Percentiles rank a stretch among this genome's conserved stretches.
Conservation (phyloP, 306 rosid genomes). For the Vigna hirtella region DNA sequence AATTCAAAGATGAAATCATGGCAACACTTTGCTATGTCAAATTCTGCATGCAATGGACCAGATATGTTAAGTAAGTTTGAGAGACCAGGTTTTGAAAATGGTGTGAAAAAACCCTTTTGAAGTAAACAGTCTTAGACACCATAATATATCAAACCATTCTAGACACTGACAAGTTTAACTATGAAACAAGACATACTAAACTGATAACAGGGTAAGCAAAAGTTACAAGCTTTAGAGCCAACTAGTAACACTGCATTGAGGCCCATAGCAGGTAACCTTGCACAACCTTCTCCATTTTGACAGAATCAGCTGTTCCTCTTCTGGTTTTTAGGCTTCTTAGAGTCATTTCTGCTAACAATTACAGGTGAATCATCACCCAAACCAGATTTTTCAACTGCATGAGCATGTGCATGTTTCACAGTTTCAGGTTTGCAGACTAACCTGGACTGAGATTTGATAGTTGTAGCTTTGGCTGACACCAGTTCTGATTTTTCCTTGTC, state of each 20-base stretch:
- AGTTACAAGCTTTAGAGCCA: constrained; percentile 37
- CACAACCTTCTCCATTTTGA: constrained; percentile 24
- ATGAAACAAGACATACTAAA: constrained; percentile 35
- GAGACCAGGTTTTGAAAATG: constrained; percentile 1
- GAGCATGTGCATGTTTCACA: constrained; percentile 36
- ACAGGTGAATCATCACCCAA: constrained; percentile 31
- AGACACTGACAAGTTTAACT: background rate
- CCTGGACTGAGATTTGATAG: constrained; percentile 42
- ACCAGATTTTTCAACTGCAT: constrained; percentile 15
- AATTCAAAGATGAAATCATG: background rate
- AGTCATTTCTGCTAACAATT: constrained; percentile 17
- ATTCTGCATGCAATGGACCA: background rate
- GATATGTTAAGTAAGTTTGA: background rate
- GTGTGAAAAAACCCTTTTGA: constrained; percentile 18
- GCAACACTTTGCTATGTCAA: background rate
- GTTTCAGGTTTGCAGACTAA: constrained; percentile 39
- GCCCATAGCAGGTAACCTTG: constrained; percentile 29
- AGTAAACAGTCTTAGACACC: constrained; percentile 7
- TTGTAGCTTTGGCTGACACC: constrained; percentile 38
- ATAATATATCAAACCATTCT: constrained; percentile 25
- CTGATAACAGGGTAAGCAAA: constrained; percentile 39
- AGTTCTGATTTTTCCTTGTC: constrained; percentile 38
- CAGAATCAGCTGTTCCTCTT: constrained; percentile 35
- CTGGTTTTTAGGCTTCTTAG: constrained; percentile 39
- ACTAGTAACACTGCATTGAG: constrained; percentile 32